Base-by-base conservation (phyloP, 768 basidiomycete genomes). In the Gloeophyllum trabeum region DNA sequence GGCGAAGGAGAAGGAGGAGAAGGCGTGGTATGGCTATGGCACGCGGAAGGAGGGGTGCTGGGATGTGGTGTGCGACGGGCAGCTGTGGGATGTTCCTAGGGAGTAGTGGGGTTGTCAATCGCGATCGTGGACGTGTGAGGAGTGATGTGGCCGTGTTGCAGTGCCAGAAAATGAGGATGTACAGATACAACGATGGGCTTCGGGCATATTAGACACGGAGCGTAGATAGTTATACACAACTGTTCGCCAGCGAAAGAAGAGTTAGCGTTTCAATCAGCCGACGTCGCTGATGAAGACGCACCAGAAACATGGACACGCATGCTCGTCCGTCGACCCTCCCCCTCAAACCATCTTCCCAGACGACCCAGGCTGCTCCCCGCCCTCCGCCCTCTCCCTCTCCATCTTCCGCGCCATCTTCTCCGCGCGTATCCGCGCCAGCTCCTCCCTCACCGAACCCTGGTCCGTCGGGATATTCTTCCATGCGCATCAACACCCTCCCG, bases 391-490 rank as follows among this genome's bases (percentile, higher is more conserved):
- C 55, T 69, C 65, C 42, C 66, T 63, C 35, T 73, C 66, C 30
- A 64, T 57, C 45, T 54, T 66, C 40, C 58, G 57, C 38, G 64
- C 62, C 4, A 73, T 64, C 44, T 72, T 73, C 49, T 79, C 75
- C 3, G 76, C 72, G 49, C 77, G 81, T 48, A 87, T 81, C 46
- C 81, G 73, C 23, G 77, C 77, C 36, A 88, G 59, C 54, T 88
- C 85, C 47, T 73, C 76, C 43, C 76, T 70, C 16, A 88, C 65
- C 24, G 72, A 73, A 35, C 62, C 66, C 46, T 81, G 76, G 51
- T 85, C 78, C 20, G 72, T 76, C 3, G 83, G 84, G 32, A 88
- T 59, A 40, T 62, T 66, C n/a, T n/a, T n/a, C 77, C 85, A 52
- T 19, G 24, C 26, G 28, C n/a, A n/a, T n/a, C n/a, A n/a, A n/a